A percentile compares a stretch with the other conserved stretches of the same genome.
Evolutionary conservation across 2,329 filamentous ascomycete species (phyloP).

Genomic region (Balansia obtecta): DNA sequence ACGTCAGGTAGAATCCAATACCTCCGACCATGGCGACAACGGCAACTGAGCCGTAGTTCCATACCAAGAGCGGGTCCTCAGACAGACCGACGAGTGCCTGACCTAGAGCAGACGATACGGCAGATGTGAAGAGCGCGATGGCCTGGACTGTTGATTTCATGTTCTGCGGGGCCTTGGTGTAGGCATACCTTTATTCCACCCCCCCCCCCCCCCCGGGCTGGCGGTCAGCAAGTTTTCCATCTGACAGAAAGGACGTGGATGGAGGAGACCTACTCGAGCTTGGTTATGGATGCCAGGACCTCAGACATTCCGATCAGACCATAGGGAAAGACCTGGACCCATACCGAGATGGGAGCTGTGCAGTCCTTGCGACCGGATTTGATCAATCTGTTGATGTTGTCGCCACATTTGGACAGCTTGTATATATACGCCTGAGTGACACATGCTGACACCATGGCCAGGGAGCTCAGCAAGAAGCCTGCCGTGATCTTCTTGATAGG

Average conservation of each 20-base stretch:
- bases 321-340: conserved; percentile 41
- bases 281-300: conserved; percentile 38
- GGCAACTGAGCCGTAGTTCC: conserved; percentile 61
- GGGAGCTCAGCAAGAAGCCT: conserved; percentile 52
- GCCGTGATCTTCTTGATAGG: conserved; percentile 65
- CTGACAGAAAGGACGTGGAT: neutral
- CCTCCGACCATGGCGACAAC: conserved; percentile 52
- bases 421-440: conserved; percentile 52
- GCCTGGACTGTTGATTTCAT: conserved; percentile 64
- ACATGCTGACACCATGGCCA: conserved; percentile 45
- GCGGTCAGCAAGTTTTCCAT: neutral
- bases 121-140: conserved; percentile 56
- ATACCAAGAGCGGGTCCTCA: conserved; percentile 53
- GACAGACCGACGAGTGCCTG: conserved; percentile 38
- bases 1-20: conserved; percentile 54
- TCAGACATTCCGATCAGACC: conserved; percentile 36
- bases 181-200: conserved; percentile 39
- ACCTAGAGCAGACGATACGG: conserved; percentile 54
- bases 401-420: conserved; percentile 45
- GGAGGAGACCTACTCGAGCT: conserved; percentile 37
- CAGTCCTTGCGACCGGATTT: conserved; percentile 22
- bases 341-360: conserved; percentile 49
- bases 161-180: conserved; percentile 62
- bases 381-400: conserved; percentile 17
- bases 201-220: no score